These are phyloP conservation scores for Verticillium dahliae DNA, from an alignment of 2,329 filamentous ascomycete genomes.

Conservation along the genomic window DNA sequence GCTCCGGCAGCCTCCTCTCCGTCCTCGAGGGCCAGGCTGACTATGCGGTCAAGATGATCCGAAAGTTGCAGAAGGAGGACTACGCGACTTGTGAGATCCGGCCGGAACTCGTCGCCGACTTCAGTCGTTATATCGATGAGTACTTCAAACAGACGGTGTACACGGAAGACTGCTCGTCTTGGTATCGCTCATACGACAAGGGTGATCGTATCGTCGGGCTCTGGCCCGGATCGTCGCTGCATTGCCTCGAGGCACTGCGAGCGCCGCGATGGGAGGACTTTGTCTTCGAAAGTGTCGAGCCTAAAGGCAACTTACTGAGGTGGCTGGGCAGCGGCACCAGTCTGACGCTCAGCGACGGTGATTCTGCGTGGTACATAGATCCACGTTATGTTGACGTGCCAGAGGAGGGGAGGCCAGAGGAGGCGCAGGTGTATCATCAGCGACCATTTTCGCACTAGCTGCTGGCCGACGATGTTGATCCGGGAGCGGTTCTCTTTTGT, in stretches of 20 bases:
- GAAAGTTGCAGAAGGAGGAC: constrained; percentile 17
- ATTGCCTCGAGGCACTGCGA: constrained; percentile 33
- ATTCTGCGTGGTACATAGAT: not conserved
- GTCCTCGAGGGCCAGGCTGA: constrained; percentile 38
- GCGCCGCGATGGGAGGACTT: constrained; percentile 40
- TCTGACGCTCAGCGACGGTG: not conserved
- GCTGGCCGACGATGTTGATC: too few species aligned
- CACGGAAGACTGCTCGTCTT: constrained; percentile 40
- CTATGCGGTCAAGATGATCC: constrained; percentile 14
- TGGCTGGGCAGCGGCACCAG: not conserved
- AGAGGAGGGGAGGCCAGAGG: not conserved
- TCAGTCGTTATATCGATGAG: constrained; percentile 35
- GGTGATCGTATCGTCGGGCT: constrained; percentile 32
- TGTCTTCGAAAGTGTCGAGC: constrained; percentile 3
- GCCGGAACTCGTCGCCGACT: constrained; percentile 22
- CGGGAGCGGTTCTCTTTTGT: too few species aligned
- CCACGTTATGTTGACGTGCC: not conserved
- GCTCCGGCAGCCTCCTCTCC: constrained; percentile 36
- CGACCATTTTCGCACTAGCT: not conserved
- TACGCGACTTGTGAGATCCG: constrained; percentile 1
- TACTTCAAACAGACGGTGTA: constrained; percentile 44
- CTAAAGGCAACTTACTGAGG: not conserved
- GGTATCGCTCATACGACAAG: constrained; percentile 33
- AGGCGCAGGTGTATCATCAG: not conserved
- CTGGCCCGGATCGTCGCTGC: constrained; percentile 38